These are phyloP conservation scores for Diaporthe citri DNA, from an alignment of 2,329 filamentous ascomycete genomes.

Conservation along the genomic window DNA sequence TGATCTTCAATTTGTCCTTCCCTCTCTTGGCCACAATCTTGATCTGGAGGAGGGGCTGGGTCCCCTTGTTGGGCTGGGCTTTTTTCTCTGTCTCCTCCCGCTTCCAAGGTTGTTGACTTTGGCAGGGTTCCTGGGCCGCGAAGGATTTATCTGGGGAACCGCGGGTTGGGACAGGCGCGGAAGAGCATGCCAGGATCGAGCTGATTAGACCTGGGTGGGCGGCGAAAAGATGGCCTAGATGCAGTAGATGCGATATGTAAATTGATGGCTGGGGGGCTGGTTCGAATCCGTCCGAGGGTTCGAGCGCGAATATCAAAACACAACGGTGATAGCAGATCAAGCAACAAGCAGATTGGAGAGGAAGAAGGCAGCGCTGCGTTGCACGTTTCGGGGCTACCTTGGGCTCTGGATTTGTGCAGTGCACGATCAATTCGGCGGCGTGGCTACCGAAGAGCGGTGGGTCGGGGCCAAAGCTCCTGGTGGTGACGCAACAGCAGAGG, in stretches of 20 bases:
- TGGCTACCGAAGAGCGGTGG: conserved; percentile 23
- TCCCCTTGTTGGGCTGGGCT: background rate
- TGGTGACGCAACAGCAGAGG: conserved; percentile 22
- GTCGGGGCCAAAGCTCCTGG: conserved; percentile 26
- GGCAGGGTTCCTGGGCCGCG: conserved; percentile 14
- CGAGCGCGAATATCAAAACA: background rate
- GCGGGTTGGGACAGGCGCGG: conserved; percentile 10
- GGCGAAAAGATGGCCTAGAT: background rate
- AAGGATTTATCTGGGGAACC: conserved; percentile 25
- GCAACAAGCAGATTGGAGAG: conserved; percentile 2
- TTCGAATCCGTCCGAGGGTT: background rate
- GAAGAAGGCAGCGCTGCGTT: background rate
- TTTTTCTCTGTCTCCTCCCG: background rate
- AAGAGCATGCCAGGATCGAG: conserved; percentile 12
- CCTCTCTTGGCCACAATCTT: conserved; percentile 16
- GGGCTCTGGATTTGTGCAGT: background rate
- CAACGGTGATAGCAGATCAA: background rate
- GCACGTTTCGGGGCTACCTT: background rate
- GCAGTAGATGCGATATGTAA: background rate
- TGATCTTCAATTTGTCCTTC: conserved; percentile 8
- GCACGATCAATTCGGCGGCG: conserved; percentile 13
- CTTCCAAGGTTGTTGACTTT: conserved; percentile 28
- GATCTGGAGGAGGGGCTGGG: conserved; percentile 14
- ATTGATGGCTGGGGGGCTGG: conserved; percentile 15
- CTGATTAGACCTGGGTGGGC: conserved; percentile 2